phyloP scores from a whole-genome alignment of 2,329 filamentous ascomycete genomes.

The Cordyceps fumosorosea region DNA sequence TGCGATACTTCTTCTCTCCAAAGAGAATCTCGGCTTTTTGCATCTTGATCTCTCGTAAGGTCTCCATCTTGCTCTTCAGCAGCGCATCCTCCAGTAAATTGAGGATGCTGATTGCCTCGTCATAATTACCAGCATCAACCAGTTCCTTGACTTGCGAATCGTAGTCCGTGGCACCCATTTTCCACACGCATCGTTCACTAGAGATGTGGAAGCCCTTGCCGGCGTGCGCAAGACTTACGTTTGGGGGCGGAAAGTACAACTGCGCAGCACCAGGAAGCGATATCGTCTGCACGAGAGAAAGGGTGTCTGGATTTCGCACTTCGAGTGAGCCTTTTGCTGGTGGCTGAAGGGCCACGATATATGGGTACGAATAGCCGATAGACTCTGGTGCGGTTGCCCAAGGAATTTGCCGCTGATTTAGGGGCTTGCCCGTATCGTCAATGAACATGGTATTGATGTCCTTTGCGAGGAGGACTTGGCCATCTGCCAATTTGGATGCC shows the following conservation, averaged over 20 bases:
- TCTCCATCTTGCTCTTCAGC: constrained; percentile 71
- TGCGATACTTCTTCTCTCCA: constrained; percentile 71
- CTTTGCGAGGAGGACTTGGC: constrained; percentile 88
- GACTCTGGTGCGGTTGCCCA: constrained; percentile 85
- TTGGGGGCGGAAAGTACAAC: constrained; percentile 87
- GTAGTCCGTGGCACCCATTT: constrained; percentile 90
- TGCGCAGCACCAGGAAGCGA: constrained; percentile 73
- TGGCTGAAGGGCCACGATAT: constrained; percentile 79
- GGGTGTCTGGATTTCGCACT: constrained; percentile 84
- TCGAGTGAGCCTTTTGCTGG: constrained; percentile 80
- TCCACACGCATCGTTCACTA: constrained; percentile 88
- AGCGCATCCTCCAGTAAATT: constrained; percentile 89
- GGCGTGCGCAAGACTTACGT: constrained; percentile 88
- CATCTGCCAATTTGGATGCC: constrained; percentile 72
- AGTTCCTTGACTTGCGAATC: constrained; percentile 82
- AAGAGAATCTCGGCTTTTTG: constrained; percentile 85
- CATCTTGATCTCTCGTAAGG: constrained; percentile 81
- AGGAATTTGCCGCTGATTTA: constrained; percentile 83
- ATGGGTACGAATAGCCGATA: constrained; percentile 95
- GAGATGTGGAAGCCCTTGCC: constrained; percentile 93
- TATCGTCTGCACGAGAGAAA: constrained; percentile 84
- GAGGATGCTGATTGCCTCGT: constrained; percentile 87
- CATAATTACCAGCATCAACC: constrained; percentile 64
- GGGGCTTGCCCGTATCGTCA: constrained; percentile 70
- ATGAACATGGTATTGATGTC: constrained; percentile 95